These are phyloP conservation scores for Naganishia vaughanmartiniae DNA, from an alignment of 768 basidiomycete genomes.

Conservation along the genomic window DNA sequence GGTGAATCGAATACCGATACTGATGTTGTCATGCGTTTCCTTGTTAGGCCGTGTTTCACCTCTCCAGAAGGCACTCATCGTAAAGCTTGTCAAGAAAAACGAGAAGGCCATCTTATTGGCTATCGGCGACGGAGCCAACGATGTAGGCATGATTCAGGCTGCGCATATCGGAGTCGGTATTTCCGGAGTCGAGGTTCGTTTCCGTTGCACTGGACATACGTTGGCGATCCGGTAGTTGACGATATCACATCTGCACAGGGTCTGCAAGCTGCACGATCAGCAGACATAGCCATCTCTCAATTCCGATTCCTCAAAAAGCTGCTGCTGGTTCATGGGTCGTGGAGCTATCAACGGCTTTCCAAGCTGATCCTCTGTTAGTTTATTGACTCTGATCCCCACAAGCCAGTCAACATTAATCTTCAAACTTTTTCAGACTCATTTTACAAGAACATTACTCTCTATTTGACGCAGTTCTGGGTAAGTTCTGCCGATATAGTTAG, in stretches of 20 bases:
- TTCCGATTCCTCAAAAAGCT: slow-evolving; percentile 94
- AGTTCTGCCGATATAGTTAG: slow-evolving; percentile 33
- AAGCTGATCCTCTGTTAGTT: slow-evolving; percentile 90
- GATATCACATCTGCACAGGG: slow-evolving; percentile 58
- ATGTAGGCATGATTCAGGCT: slow-evolving; percentile 99
- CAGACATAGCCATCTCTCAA: slow-evolving; percentile 96
- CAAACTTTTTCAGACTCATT: slow-evolving; percentile 69
- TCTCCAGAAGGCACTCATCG: slow-evolving; percentile 92
- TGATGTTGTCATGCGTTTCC: slow-evolving; percentile 53
- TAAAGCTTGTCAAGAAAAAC: slow-evolving; percentile 98
- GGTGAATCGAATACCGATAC: background rate
- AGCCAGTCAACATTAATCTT: background rate
- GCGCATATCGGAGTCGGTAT: slow-evolving; percentile 97
- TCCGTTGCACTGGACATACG: background rate
- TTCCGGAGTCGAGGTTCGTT: slow-evolving; percentile 83
- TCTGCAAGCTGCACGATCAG: slow-evolving; percentile 94
- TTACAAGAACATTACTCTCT: slow-evolving; percentile 97
- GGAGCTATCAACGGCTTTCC: slow-evolving; percentile 94
- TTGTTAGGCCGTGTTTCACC: slow-evolving; percentile 75
- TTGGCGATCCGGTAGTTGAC: slow-evolving; percentile 7
- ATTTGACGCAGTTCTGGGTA: slow-evolving; percentile 99
- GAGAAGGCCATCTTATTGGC: slow-evolving; percentile 88
- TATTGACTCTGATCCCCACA: background rate
- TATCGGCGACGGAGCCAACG: slow-evolving; percentile 96
- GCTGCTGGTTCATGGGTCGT: slow-evolving; percentile 92